Evolutionary conservation across 768 basidiomycete genomes (phyloP).

Genomic region (Coprinopsis strossmayeri): DNA sequence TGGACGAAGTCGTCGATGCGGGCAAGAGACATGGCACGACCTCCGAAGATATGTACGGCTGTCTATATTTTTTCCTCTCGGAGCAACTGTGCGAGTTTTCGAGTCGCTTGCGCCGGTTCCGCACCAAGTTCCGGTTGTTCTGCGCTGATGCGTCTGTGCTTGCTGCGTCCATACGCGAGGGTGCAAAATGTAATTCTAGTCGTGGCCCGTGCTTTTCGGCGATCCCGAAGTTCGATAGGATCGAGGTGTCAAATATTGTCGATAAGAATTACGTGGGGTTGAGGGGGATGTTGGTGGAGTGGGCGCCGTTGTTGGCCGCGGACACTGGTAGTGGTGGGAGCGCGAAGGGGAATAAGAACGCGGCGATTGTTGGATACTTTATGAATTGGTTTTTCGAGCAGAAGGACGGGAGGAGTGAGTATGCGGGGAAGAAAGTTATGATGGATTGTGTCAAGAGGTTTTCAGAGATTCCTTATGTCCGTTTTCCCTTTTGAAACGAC

Average conservation of each 20-base stretch:
- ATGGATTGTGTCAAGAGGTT: neutral
- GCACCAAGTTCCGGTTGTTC: conserved; percentile 27
- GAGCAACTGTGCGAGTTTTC: conserved; percentile 33
- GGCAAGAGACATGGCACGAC: conserved; percentile 32
- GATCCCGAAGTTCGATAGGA: conserved; percentile 32
- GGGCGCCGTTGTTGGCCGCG: conserved; percentile 34
- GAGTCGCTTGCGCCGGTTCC: conserved; percentile 24
- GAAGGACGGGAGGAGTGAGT: conserved; percentile 13
- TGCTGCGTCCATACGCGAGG: conserved; percentile 17
- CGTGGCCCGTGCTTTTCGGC: conserved; percentile 16
- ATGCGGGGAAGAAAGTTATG: conserved; percentile 1
- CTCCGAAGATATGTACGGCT: conserved; percentile 41
- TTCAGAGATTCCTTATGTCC: neutral
- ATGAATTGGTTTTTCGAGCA: conserved; percentile 40
- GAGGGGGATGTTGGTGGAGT: conserved; percentile 22
- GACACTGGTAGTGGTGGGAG: too few relatives aligned
- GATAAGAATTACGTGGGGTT: conserved; percentile 37
- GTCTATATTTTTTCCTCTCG: conserved; percentile 40
- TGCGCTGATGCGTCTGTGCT: conserved; percentile 26
- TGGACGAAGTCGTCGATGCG: conserved; percentile 23
- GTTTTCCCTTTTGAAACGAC: neutral
- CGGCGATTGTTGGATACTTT: conserved; percentile 35
- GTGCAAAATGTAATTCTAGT: too few relatives aligned
- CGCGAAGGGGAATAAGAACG: too few relatives aligned
- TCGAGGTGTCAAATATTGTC: conserved; percentile 43